phyloP scores from a whole-genome alignment of 768 basidiomycete genomes.

The Agaricus subrufescens region DNA sequence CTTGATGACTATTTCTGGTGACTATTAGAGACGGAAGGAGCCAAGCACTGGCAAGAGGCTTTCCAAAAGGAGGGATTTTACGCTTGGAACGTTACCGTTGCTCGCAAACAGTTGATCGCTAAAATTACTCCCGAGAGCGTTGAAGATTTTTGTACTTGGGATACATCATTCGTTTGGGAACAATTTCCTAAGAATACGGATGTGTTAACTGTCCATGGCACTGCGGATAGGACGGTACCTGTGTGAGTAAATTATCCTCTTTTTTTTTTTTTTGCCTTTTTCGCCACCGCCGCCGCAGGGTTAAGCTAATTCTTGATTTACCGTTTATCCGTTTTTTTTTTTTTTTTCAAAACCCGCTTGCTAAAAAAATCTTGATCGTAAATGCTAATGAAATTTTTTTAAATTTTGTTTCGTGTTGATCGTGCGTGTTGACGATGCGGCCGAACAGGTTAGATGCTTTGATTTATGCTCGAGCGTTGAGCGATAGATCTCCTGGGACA shows the following conservation, averaged over 20 bases:
- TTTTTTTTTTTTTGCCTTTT: not conserved
- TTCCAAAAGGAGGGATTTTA: slow-evolving; percentile 57
- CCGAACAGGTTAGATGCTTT: slow-evolving; percentile 59
- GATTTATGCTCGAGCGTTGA: slow-evolving; percentile 62
- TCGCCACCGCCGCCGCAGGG: not conserved
- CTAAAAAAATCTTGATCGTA: too few species aligned
- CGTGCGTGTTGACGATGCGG: not conserved
- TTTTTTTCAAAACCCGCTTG: too few species aligned
- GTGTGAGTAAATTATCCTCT: slow-evolving; percentile 41
- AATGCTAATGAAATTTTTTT: not conserved
- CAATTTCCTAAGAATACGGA: slow-evolving; percentile 57
- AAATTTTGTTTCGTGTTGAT: not conserved
- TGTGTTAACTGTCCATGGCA: slow-evolving; percentile 78
- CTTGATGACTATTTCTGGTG: not conserved
- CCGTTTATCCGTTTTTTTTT: too few species aligned
- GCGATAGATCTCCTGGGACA: slow-evolving; percentile 56
- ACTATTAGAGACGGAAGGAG: slow-evolving; percentile 16
- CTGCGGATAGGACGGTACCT: slow-evolving; percentile 63
- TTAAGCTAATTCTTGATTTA: not conserved
- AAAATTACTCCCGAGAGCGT: slow-evolving; percentile 57
- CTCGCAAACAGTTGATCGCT: slow-evolving; percentile 50
- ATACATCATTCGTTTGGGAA: slow-evolving; percentile 65
- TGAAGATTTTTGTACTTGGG: slow-evolving; percentile 56
- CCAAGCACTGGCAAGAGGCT: slow-evolving; percentile 39
- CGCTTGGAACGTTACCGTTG: slow-evolving; percentile 61